Evolutionary conservation across 2,329 filamentous ascomycete species (phyloP), one percentile per base, ranked within the genome.

Genomic region (Penicillium freii): DNA sequence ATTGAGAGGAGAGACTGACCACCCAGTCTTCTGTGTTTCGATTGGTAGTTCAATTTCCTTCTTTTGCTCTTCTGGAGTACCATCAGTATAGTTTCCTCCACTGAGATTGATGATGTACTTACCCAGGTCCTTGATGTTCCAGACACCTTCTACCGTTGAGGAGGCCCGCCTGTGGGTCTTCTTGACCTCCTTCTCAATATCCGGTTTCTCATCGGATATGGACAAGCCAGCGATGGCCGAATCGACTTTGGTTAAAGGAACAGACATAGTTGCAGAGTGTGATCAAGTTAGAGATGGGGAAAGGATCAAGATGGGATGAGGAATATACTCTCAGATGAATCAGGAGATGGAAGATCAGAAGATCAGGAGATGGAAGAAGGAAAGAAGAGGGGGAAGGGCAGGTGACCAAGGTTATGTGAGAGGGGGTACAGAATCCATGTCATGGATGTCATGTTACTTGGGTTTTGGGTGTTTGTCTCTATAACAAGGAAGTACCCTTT

Each of bases 71-170:
- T 73, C 70, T 73, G 1, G 11, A 34, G 15, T 25, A 17, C 34
- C 36, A 48, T 52, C 5, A 33, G 39, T 19, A 52, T 53, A 34
- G 31, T 11, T 38, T 42, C 13, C 17, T 29, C 2, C 4, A 15
- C 34, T 54, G 34, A 34, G 21, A n/a, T 46, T 21, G 45, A 34
- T 77, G 9, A 15, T 15, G 11, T 17, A 43, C 87, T 77, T 82
- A 96, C 92, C 88, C 64, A 96, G 83, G 66, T 96, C 92, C 67
- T 87, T 86, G 78, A 96, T 89, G 78, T 92, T 96, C 77, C 82
- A 86, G 57, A 93, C 86, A 66, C 89, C 90, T 60, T 87, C 82
- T 45, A 84, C 83, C 70, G 82, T 85, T 55, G 90, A 93, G 75
- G 90, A 92, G 62, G 82, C 80, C 78, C 91, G 85, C 68, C 87